A percentile compares a stretch with the other conserved stretches of the same genome.
Conservation (phyloP, 2,329 filamentous ascomycete genomes). For the Pleurostoma richardsiae region DNA sequence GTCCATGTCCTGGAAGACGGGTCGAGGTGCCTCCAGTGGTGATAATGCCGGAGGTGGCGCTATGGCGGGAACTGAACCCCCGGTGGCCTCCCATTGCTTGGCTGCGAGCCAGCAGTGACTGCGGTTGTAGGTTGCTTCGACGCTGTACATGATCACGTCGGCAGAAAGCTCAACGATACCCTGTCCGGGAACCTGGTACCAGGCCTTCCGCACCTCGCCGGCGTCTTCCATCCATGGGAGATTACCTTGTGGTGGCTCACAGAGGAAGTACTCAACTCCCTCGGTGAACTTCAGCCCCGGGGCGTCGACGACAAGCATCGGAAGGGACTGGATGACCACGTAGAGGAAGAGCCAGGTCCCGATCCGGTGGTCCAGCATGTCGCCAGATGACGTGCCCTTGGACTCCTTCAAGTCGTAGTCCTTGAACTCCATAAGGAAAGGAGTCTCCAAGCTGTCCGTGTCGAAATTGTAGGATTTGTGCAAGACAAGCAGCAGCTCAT, state of each 20-base stretch:
- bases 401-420: conserved; percentile 67
- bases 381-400: conserved; percentile 56
- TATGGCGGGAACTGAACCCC: conserved; percentile 3
- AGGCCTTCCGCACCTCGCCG: conserved; percentile 59
- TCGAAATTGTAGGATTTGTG: conserved; percentile 78
- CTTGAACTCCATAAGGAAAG: conserved; percentile 66
- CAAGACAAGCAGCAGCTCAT: conserved; percentile 74
- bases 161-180: conserved; percentile 54
- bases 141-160: conserved; percentile 56
- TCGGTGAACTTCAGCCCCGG: conserved; percentile 64
- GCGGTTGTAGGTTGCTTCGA: conserved; percentile 55
- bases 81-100: conserved; percentile 37
- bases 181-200: conserved; percentile 67
- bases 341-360: conserved; percentile 83
- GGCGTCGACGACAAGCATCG: conserved; percentile 72
- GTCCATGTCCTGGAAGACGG: conserved; percentile 22
- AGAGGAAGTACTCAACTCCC: conserved; percentile 77
- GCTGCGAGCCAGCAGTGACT: conserved; percentile 52
- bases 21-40: conserved; percentile 19
- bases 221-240: conserved; percentile 69
- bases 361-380: conserved; percentile 65
- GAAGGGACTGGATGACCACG: conserved; percentile 69
- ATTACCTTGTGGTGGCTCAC: conserved; percentile 66
- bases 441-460: conserved; percentile 48
- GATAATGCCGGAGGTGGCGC: conserved; percentile 9